Evolutionary conservation across 345 rosid genomes (phyloP).

Genomic region (Populus davidiana): DNA sequence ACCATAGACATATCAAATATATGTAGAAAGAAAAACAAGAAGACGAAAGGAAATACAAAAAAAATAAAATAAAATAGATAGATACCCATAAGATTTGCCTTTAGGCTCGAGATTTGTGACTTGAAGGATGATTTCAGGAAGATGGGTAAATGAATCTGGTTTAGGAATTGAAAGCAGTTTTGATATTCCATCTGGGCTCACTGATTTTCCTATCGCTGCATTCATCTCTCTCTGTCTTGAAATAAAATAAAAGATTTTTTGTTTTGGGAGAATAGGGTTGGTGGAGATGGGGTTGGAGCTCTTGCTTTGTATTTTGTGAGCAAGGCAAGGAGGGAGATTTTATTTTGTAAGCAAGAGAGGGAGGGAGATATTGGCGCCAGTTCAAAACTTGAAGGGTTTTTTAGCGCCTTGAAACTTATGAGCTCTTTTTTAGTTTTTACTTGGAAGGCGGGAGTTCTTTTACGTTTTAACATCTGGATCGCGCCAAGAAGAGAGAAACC

Average conservation of each 20-base stretch:
- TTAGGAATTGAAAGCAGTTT: constrained; percentile 56
- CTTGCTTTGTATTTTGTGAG: background rate
- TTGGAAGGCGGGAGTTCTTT: background rate
- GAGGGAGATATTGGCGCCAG: constrained; percentile 12
- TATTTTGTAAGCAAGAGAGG: background rate
- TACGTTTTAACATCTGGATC: background rate
- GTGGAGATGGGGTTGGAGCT: background rate
- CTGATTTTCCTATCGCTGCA: constrained; percentile 40
- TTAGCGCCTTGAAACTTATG: background rate
- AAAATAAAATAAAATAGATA: background rate
- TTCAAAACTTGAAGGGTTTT: background rate
- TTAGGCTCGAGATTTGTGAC: constrained; percentile 77
- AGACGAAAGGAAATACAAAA: background rate
- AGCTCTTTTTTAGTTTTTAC: too few relatives aligned
- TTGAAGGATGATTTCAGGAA: constrained; percentile 62
- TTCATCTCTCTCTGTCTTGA: background rate
- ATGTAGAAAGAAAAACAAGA: background rate
- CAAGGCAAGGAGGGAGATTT: background rate
- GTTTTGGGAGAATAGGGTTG: background rate
- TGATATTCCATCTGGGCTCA: constrained; percentile 61
- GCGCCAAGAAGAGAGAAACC: too few relatives aligned
- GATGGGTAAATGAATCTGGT: constrained; percentile 51
- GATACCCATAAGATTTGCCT: constrained; percentile 76
- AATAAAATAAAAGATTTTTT: too few relatives aligned
- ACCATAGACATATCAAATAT: background rate